Percentiles rank a stretch among this genome's conserved stretches.
phyloP scores from a whole-genome alignment of 176 grass and related monocot genomes.

The Neostapfia colusana region DNA sequence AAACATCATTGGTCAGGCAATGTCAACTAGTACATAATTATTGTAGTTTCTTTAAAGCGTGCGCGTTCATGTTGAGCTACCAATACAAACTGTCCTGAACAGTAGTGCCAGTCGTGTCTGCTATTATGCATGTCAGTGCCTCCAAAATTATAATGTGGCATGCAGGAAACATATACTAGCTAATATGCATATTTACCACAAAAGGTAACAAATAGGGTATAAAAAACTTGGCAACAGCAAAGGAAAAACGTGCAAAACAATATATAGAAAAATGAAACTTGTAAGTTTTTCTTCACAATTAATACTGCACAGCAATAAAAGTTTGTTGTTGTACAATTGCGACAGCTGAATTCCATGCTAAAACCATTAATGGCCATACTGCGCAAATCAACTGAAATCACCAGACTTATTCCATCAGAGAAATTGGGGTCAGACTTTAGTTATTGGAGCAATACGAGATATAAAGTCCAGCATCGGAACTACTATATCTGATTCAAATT shows the following conservation, averaged over 20 bases:
- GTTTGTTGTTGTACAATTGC: not conserved
- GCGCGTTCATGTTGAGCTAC: not conserved
- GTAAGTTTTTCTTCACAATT: too few species aligned
- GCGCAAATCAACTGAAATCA: not conserved
- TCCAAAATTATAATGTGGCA: not conserved
- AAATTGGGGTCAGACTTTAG: constrained; percentile 2
- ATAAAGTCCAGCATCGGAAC: not conserved
- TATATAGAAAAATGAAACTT: not conserved
- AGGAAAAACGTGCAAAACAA: not conserved
- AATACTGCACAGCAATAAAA: too few species aligned
- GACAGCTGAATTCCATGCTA: not conserved
- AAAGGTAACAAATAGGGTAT: not conserved
- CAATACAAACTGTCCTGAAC: not conserved
- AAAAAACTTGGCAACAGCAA: not conserved
- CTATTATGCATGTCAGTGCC: not conserved
- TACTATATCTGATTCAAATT: constrained; percentile 10
- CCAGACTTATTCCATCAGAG: not conserved
- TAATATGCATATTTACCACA: constrained; percentile 1
- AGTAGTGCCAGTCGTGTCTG: not conserved
- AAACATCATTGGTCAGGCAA: not conserved
- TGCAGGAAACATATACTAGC: constrained; percentile 7
- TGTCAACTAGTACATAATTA: constrained; percentile 6
- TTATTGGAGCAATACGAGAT: constrained; percentile 16
- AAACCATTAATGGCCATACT: not conserved
- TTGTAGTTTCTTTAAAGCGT: not conserved